These are phyloP conservation scores for Sporobolomyces pararoseus DNA, from an alignment of 768 basidiomycete genomes.

Conservation along the genomic window DNA sequence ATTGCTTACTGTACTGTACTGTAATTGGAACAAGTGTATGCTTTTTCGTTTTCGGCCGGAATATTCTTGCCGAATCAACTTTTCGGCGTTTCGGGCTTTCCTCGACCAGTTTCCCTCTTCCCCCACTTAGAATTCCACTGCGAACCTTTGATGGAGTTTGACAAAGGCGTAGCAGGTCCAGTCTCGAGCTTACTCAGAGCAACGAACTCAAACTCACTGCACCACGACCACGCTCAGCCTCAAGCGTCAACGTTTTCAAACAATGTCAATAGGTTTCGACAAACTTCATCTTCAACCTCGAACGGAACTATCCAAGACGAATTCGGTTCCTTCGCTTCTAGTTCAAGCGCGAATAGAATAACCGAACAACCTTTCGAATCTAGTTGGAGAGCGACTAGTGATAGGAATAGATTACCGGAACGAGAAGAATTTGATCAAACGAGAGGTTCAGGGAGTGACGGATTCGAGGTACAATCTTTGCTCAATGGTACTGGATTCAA, in stretches of 20 bases:
- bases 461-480: conserved; percentile 4
- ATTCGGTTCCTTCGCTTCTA: conserved; percentile 3
- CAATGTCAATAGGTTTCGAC: neutral
- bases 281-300: neutral
- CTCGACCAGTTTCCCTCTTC: too few species aligned
- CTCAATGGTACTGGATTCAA: neutral
- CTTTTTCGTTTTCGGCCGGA: too few species aligned
- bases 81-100: too few species aligned
- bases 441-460: neutral
- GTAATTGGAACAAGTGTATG: too few species aligned
- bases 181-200: too few species aligned
- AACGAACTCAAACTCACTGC: too few species aligned
- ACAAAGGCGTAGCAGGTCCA: too few species aligned
- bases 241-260: neutral
- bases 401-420: neutral
- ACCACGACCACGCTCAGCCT: too few species aligned
- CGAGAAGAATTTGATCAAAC: neutral
- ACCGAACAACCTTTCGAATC: neutral
- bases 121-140: too few species aligned
- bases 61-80: too few species aligned
- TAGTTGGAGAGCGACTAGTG: neutral
- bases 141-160: too few species aligned
- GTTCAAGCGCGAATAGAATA: neutral
- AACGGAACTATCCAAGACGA: conserved; percentile 1
- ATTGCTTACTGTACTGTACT: too few species aligned